Conservation (phyloP, 345 rosid species). For the Linum tenue region DNA sequence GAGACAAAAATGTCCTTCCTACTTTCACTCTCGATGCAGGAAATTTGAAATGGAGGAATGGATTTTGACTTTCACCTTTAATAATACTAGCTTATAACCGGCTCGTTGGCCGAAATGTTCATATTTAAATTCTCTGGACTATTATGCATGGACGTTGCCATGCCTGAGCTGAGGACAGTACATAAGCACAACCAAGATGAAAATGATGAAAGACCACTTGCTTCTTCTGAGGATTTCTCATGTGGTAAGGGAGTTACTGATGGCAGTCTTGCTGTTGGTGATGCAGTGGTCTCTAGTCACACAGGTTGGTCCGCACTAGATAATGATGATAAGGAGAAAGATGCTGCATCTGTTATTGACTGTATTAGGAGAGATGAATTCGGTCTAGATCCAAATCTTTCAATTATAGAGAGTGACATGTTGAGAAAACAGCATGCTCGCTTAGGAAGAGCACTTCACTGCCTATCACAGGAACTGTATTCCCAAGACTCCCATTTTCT, state of each 20-base stretch:
- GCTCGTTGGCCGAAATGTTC: too few relatives aligned
- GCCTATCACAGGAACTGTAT: slow-evolving; percentile 93
- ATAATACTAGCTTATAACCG: too few relatives aligned
- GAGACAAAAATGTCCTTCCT: too few relatives aligned
- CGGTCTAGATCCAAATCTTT: slow-evolving; percentile 63
- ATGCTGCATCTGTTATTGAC: slow-evolving; percentile 50
- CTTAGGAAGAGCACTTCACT: slow-evolving; percentile 93
- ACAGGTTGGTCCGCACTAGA: slow-evolving; percentile 16
- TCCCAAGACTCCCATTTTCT: slow-evolving; percentile 98
- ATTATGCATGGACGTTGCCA: slow-evolving; percentile 14
- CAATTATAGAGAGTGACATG: slow-evolving; percentile 55
- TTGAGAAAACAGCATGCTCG: slow-evolving; percentile 96
- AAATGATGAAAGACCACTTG: slow-evolving; percentile 15
- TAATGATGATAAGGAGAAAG: slow-evolving; percentile 21
- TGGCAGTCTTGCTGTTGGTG: slow-evolving; percentile 17
- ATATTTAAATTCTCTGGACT: slow-evolving; percentile 16
- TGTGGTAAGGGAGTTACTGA: slow-evolving; percentile 18
- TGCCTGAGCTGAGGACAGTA: slow-evolving; percentile 19
- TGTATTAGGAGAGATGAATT: slow-evolving; percentile 82
- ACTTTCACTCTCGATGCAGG: too few relatives aligned
- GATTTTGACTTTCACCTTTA: too few relatives aligned
- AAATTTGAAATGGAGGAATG: too few relatives aligned
- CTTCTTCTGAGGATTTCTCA: slow-evolving; percentile 16
- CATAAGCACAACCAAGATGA: slow-evolving; percentile 19
- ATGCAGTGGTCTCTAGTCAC: slow-evolving; percentile 23